Evolutionary conservation across 2,329 filamentous ascomycete genomes (phyloP).

Genomic region (Scopulariopsis brevicaulis): DNA sequence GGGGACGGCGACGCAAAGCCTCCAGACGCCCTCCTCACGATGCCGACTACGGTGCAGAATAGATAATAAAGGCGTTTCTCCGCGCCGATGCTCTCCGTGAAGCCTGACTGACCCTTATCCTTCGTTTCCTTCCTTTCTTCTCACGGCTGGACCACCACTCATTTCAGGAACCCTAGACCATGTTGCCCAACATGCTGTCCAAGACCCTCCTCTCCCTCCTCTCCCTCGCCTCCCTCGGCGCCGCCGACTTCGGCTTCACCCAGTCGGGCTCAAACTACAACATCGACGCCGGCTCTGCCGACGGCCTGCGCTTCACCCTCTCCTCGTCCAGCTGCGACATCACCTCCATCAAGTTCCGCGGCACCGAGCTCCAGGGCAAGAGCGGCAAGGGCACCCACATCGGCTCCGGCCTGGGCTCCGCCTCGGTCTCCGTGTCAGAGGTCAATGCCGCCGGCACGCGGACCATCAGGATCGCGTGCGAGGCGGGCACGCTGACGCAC

Average conservation of each 20-base stretch:
- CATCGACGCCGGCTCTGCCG: conserved; percentile 34
- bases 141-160: no score
- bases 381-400: conserved; percentile 40
- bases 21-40: no score
- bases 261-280: conserved; percentile 27
- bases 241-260: conserved; percentile 30
- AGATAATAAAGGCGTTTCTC: no score
- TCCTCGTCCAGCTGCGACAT: conserved; percentile 47
- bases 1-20: no score
- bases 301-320: conserved; percentile 38
- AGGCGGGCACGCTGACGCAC: conserved; percentile 48
- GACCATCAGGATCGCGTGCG: conserved; percentile 52
- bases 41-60: no score
- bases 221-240: conserved; percentile 14
- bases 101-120: no score
- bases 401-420: conserved; percentile 44
- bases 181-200: no score
- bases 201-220: conserved; percentile 13
- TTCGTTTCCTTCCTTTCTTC: no score
- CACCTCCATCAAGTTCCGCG: conserved; percentile 48
- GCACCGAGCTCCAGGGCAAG: conserved; percentile 45
- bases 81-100: no score
- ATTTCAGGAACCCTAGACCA: no score
- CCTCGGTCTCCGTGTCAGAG: conserved; percentile 38
- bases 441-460: conserved; percentile 16